Percentiles rank a stretch among this genome's conserved stretches.
These are phyloP conservation scores for Talaromyces sp. DNA, from an alignment of 2,329 filamentous ascomycete species.

Conservation along the genomic window DNA sequence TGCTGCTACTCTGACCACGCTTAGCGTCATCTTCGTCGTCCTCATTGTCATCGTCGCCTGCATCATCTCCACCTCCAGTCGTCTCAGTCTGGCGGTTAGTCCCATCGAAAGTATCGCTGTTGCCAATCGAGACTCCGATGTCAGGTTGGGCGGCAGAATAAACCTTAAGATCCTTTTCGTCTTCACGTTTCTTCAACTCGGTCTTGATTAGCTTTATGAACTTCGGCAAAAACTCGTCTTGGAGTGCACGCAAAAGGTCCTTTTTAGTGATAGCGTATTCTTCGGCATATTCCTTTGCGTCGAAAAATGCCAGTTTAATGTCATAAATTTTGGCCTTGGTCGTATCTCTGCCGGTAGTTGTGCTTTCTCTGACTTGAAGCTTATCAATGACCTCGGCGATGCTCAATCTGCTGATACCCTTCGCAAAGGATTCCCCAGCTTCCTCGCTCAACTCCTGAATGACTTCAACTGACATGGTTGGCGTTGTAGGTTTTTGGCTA, in stretches of 20 bases:
- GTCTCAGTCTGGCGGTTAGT: slow-evolving; percentile 45
- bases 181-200: slow-evolving; percentile 73
- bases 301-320: slow-evolving; percentile 77
- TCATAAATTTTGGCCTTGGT: slow-evolving; percentile 78
- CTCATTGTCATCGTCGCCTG: slow-evolving; percentile 61
- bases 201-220: slow-evolving; percentile 66
- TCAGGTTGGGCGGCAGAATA: slow-evolving; percentile 69
- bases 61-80: slow-evolving; percentile 56
- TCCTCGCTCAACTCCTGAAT: slow-evolving; percentile 65
- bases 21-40: slow-evolving; percentile 71
- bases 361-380: slow-evolving; percentile 71
- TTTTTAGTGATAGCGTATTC: slow-evolving; percentile 77
- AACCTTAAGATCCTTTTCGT: slow-evolving; percentile 50
- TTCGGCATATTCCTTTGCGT: slow-evolving; percentile 72
- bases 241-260: slow-evolving; percentile 76
- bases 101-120: slow-evolving; percentile 42
- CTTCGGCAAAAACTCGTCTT: slow-evolving; percentile 69
- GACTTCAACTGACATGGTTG: slow-evolving; percentile 66
- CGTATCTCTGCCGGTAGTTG: slow-evolving; percentile 65
- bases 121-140: slow-evolving; percentile 61
- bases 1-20: slow-evolving; percentile 57
- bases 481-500: slow-evolving; percentile 80
- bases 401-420: slow-evolving; percentile 81
- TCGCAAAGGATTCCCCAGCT: slow-evolving; percentile 75
- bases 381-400: slow-evolving; percentile 79